phyloP scores from a whole-genome alignment of 352 stramenopile genomes.

The Pythium folliculosum region DNA sequence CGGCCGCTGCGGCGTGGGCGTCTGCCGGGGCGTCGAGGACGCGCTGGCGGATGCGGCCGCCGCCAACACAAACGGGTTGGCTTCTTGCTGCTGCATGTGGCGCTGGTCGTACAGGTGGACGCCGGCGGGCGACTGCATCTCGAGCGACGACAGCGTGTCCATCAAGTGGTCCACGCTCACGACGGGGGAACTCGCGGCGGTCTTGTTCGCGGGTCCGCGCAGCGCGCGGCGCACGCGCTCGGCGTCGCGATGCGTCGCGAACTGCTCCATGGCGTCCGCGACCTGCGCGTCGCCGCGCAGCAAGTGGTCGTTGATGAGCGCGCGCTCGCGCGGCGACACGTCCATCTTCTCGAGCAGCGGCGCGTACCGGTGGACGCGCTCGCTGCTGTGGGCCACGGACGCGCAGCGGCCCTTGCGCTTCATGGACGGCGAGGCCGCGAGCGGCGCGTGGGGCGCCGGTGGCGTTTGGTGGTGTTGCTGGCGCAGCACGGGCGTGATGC shows the following conservation, averaged over 20 bases:
- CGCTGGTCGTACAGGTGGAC: conserved; percentile 17
- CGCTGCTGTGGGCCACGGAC: conserved; percentile 70
- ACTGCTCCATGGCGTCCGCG: conserved; percentile 81
- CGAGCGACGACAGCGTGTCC: conserved; percentile 36
- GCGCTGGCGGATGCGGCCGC: too few relatives aligned
- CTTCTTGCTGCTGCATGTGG: conserved; percentile 4
- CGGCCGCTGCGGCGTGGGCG: background rate
- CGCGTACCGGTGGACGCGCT: conserved; percentile 69
- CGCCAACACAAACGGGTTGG: conserved; percentile 52
- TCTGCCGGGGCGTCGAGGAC: background rate
- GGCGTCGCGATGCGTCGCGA: conserved; percentile 56
- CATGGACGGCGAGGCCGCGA: conserved; percentile 51
- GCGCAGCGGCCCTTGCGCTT: conserved; percentile 73
- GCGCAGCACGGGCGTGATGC: conserved; percentile 64
- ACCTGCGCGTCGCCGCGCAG: conserved; percentile 74
- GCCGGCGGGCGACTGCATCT: conserved; percentile 45
- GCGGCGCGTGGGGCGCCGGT: too few relatives aligned
- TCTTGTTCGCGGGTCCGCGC: conserved; percentile 34
- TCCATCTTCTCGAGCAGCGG: conserved; percentile 69
- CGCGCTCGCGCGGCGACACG: conserved; percentile 58
- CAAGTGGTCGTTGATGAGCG: conserved; percentile 70
- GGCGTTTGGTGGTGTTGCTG: too few relatives aligned
- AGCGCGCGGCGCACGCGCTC: conserved; percentile 53
- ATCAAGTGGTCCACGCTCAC: conserved; percentile 27
- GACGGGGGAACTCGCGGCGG: background rate